Evolutionary conservation across 2,329 filamentous ascomycete genomes (phyloP).

Genomic region (Akanthomyces muscarius): DNA sequence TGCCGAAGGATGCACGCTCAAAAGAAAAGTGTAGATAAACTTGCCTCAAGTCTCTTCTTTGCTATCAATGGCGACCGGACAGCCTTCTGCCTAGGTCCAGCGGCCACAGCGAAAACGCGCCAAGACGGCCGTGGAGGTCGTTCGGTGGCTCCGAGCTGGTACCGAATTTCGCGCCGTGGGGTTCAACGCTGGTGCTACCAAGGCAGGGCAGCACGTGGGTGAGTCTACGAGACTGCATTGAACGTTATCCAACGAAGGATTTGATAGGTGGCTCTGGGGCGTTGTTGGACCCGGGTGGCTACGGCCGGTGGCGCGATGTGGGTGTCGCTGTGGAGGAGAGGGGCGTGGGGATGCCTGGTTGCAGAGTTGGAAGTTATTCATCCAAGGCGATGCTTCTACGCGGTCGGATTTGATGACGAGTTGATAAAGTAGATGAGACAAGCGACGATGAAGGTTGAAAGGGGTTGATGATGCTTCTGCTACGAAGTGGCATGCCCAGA

Average conservation of each 20-base stretch:
- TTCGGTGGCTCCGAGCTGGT: neutral
- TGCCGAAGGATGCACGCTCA: no score
- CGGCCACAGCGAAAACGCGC: neutral
- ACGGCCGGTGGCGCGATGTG: conserved; percentile 2
- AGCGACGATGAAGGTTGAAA: neutral
- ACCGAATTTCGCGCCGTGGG: neutral
- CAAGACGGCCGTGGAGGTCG: neutral
- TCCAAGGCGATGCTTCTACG: neutral
- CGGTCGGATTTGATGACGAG: neutral
- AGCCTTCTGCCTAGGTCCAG: no score
- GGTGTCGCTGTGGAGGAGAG: neutral
- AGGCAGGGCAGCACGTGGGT: conserved; percentile 3
- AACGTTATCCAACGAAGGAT: neutral
- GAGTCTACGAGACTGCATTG: neutral
- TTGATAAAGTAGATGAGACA: no score
- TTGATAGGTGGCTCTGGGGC: neutral
- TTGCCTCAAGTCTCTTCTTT: no score
- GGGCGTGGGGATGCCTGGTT: neutral
- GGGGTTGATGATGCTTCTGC: neutral
- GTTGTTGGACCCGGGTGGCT: neutral
- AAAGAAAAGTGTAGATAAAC: no score
- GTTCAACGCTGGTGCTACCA: no score
- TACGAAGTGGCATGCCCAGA: no score
- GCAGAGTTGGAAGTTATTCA: neutral
- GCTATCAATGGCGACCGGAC: neutral